A percentile compares a stretch with the other conserved stretches of the same genome.
phyloP scores from a whole-genome alignment of 2,329 filamentous ascomycete species.

The Xylaria sp. region DNA sequence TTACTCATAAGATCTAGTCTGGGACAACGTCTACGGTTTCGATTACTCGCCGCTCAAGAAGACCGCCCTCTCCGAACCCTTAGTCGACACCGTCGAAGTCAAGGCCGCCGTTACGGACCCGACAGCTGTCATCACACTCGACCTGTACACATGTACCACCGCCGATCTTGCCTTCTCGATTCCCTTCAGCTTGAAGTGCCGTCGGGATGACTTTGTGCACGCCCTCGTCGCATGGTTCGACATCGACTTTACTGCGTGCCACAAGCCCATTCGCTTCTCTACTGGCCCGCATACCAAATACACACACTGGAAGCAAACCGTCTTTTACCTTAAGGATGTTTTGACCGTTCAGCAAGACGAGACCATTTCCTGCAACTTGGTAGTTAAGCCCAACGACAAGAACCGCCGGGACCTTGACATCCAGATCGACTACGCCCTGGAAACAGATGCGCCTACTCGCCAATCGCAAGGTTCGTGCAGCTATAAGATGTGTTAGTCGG shows the following conservation, averaged over 20 bases:
- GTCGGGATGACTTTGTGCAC: slow-evolving; percentile 91
- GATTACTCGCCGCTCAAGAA: slow-evolving; percentile 91
- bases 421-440: slow-evolving; percentile 72
- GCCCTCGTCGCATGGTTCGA: slow-evolving; percentile 98
- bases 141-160: slow-evolving; percentile 84
- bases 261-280: slow-evolving; percentile 95
- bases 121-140: slow-evolving; percentile 74
- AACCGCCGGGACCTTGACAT: slow-evolving; percentile 96
- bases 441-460: slow-evolving; percentile 68
- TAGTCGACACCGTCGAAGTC: slow-evolving; percentile 95
- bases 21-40: slow-evolving; percentile 99
- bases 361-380: slow-evolving; percentile 65
- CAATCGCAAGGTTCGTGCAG: slow-evolving; percentile 62
- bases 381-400: slow-evolving; percentile 85
- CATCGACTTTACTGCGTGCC: slow-evolving; percentile 96
- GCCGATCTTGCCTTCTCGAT: slow-evolving; percentile 79
- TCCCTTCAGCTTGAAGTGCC: slow-evolving; percentile 68
- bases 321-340: slow-evolving; percentile 93
- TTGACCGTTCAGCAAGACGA: slow-evolving; percentile 88
- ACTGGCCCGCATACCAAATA: slow-evolving; percentile 98
- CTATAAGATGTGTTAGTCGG: slow-evolving; percentile 69
- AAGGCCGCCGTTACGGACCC: slow-evolving; percentile 97
- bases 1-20: slow-evolving; percentile 57
- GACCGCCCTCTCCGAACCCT: slow-evolving; percentile 87
- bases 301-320: slow-evolving; percentile 99